Percentiles rank a stretch among this genome's conserved stretches.
These are phyloP conservation scores for Tranzscheliella williamsii DNA, from an alignment of 1,284 basidiomycete genomes.

Conservation along the genomic window DNA sequence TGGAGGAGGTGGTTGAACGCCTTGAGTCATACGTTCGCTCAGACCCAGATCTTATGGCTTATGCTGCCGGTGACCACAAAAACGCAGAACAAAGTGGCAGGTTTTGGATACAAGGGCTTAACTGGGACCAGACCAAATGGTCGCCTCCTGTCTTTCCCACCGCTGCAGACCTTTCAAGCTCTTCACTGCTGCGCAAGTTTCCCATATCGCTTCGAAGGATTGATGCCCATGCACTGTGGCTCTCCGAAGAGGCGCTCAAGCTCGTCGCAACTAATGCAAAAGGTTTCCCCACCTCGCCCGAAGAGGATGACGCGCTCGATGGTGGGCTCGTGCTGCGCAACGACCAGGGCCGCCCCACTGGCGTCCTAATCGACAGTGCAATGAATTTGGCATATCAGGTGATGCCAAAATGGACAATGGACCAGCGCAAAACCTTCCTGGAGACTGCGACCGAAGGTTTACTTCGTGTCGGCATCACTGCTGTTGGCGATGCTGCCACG, in stretches of 20 bases:
- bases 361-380: conserved; percentile 63
- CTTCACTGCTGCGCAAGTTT: conserved; percentile 22
- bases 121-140: conserved; percentile 82
- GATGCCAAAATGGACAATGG: conserved; percentile 46
- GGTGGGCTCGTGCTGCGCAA: conserved; percentile 79
- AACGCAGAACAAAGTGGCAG: conserved; percentile 3
- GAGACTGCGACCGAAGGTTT: conserved; percentile 70
- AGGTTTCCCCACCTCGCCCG: conserved; percentile 39
- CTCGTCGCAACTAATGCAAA: conserved; percentile 46
- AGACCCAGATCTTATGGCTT: conserved; percentile 15
- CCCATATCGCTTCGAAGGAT: conserved; percentile 57
- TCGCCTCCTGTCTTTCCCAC: conserved; percentile 68
- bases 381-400: conserved; percentile 53
- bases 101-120: conserved; percentile 84
- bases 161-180: conserved; percentile 68
- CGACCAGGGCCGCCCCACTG: conserved; percentile 71
- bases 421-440: conserved; percentile 70
- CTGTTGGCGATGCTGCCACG: conserved; percentile 47
- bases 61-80: neutral
- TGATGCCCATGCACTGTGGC: conserved; percentile 84
- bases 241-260: conserved; percentile 69
- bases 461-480: conserved; percentile 70
- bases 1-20: conserved; percentile 31
- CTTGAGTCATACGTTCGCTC: conserved; percentile 34
- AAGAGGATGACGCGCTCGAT: conserved; percentile 64